Conservation (phyloP, 805 yeast genomes). For the Lipomyces anomalus region DNA sequence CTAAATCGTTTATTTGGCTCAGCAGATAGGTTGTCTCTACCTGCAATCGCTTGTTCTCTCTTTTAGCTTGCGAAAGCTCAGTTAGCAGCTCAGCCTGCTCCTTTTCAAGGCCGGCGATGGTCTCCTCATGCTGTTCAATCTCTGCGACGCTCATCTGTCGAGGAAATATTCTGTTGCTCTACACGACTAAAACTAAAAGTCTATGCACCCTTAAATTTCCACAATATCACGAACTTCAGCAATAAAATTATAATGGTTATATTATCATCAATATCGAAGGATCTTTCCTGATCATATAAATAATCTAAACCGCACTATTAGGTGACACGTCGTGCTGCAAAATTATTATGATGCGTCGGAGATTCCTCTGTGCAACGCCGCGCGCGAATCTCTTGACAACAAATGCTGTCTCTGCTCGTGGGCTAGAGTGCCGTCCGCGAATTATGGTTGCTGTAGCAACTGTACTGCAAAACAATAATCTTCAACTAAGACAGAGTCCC, state of each 20-base stretch:
- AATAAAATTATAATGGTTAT: too few relatives aligned
- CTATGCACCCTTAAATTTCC: not conserved
- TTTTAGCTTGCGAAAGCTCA: not conserved
- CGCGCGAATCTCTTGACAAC: not conserved
- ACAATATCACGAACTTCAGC: not conserved
- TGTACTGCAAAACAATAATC: too few relatives aligned
- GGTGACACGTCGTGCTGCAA: too few relatives aligned
- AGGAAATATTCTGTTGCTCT: not conserved
- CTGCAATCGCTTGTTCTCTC: conserved; percentile 2
- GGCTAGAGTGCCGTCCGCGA: too few relatives aligned
- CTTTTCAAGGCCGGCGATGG: conserved; percentile 6
- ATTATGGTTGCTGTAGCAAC: too few relatives aligned
- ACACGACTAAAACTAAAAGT: not conserved
- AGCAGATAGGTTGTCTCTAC: conserved; percentile 5
- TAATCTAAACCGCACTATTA: not conserved
- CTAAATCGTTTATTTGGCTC: conserved; percentile 8
- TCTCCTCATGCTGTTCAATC: conserved; percentile 4
- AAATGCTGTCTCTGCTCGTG: not conserved
- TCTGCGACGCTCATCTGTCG: not conserved
- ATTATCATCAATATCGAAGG: too few relatives aligned
- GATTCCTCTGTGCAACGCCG: not conserved
- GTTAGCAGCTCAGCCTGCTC: not conserved
- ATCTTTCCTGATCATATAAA: not conserved
- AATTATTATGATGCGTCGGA: too few relatives aligned
- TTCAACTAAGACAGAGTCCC: too few relatives aligned